A percentile compares a stretch with the other conserved stretches of the same genome.
phyloP scores from a whole-genome alignment of 805 yeast species.

The Schizosaccharomyces lindneri region DNA sequence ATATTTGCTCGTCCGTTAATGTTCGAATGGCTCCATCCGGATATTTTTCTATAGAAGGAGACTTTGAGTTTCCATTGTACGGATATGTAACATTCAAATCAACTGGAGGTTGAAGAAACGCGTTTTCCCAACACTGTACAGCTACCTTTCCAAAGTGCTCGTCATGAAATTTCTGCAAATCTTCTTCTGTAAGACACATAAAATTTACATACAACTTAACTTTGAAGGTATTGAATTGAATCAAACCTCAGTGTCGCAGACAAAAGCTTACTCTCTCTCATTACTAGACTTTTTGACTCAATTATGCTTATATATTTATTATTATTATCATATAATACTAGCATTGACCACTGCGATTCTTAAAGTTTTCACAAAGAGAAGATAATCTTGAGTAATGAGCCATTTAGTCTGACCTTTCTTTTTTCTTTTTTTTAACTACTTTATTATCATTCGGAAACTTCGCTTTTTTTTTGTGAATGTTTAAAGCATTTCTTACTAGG shows the following conservation, averaged over 20 bases:
- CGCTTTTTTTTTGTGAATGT: no score
- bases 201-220: no score
- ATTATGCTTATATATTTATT: no score
- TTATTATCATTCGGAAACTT: no score
- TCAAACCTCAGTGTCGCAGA: no score
- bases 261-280: no score
- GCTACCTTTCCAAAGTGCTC: neutral
- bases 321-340: no score
- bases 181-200: neutral
- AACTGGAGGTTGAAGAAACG: neutral
- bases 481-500: no score
- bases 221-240: no score
- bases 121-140: neutral
- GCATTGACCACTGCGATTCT: neutral
- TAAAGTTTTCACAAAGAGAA: neutral
- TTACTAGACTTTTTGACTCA: no score
- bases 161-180: neutral
- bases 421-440: no score
- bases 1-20: conserved; percentile 10
- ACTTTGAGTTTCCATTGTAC: neutral
- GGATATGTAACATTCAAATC: neutral
- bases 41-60: conserved; percentile 2
- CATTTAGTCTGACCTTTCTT: no score
- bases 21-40: conserved; percentile 9
- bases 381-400: neutral